Conservation (phyloP, 345 rosid species). For the Eucalyptus marginata region DNA sequence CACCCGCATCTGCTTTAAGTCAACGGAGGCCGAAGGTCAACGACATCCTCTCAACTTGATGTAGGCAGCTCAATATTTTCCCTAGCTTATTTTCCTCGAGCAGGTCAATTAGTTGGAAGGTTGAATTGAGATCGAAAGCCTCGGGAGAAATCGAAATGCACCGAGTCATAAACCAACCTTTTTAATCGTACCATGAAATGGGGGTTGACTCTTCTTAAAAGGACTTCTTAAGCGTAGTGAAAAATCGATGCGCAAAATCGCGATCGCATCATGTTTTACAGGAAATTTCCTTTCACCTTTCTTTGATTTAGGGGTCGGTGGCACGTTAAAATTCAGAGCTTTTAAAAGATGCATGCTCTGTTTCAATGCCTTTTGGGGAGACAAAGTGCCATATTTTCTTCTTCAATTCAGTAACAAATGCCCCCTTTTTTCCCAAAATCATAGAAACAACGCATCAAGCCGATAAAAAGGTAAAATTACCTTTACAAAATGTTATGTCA, state of each 20-base stretch:
- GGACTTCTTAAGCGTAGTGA: background rate
- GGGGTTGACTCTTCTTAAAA: too few relatives aligned
- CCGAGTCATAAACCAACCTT: too few relatives aligned
- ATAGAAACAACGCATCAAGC: background rate
- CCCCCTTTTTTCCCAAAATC: background rate
- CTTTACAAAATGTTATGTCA: background rate
- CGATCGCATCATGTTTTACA: rapidly evolving
- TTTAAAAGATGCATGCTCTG: too few relatives aligned
- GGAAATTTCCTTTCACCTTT: background rate
- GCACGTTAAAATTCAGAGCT: background rate
- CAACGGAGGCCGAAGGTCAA: background rate
- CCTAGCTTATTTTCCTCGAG: background rate
- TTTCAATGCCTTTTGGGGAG: background rate
- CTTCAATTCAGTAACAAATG: background rate
- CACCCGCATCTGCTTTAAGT: background rate
- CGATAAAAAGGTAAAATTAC: background rate
- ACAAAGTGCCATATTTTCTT: background rate
- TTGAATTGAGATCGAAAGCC: background rate
- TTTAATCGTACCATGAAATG: too few relatives aligned
- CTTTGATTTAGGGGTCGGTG: background rate
- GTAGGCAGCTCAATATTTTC: too few relatives aligned
- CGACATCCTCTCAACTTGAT: background rate
- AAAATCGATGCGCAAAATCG: background rate
- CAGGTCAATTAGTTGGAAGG: background rate
- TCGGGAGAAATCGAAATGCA: background rate